phyloP scores from a whole-genome alignment of 768 basidiomycete genomes.

The Mrakia frigida region DNA sequence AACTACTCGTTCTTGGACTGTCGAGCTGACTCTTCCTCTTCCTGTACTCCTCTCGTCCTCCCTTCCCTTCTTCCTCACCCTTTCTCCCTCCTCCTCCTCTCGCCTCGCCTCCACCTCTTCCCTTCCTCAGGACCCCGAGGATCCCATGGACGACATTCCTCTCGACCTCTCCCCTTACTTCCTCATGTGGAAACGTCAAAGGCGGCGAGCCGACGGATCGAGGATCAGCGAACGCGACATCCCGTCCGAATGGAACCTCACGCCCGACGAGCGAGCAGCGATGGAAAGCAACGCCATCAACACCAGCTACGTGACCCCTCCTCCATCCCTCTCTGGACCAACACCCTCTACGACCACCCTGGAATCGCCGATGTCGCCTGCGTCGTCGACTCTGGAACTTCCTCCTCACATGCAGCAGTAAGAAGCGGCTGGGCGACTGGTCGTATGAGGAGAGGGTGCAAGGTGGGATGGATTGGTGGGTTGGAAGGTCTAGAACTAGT shows the following conservation, averaged over 20 bases:
- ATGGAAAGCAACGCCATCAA: not conserved
- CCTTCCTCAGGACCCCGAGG: conserved; percentile 14
- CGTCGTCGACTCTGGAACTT: too few relatives aligned
- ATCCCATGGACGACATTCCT: conserved; percentile 30
- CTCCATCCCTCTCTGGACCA: too few relatives aligned
- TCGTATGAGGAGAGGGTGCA: too few relatives aligned
- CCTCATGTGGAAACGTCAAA: not conserved
- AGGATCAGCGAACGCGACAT: conserved; percentile 5
- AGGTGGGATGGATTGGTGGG: too few relatives aligned
- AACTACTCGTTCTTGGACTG: not conserved
- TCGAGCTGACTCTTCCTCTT: not conserved
- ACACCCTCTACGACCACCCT: too few relatives aligned
- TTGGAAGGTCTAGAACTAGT: too few relatives aligned
- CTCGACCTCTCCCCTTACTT: conserved; percentile 26
- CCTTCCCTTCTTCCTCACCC: not conserved
- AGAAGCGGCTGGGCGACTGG: too few relatives aligned
- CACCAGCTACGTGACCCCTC: too few relatives aligned
- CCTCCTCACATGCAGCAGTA: too few relatives aligned
- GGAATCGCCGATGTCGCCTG: too few relatives aligned
- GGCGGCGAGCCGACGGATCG: conserved; percentile 5
- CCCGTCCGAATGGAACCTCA: conserved; percentile 11
- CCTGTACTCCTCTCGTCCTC: not conserved
- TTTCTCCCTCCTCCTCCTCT: not conserved
- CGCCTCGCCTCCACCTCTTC: not conserved
- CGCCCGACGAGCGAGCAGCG: not conserved